phyloP scores from a whole-genome alignment of 192 early-diverging fungal species.

The Gaertneriomyces semiglobifer region DNA sequence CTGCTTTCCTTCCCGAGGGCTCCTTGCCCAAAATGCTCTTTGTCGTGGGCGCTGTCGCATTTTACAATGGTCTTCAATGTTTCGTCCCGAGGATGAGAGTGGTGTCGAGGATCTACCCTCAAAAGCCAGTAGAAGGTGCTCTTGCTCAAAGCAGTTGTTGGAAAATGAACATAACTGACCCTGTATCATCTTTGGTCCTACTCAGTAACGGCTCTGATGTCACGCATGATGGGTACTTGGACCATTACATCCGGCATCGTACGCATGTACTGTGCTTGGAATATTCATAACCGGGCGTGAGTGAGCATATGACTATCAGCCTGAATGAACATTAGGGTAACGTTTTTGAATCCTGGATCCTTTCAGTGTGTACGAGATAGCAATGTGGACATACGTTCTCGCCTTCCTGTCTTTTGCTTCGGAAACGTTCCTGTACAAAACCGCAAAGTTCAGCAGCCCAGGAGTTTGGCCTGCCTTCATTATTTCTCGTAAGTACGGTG shows the following conservation, averaged over 20 bases:
- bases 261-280: slow-evolving; percentile 81
- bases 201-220: slow-evolving; percentile 72
- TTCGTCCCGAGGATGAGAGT: slow-evolving; percentile 68
- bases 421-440: slow-evolving; percentile 50
- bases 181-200: neutral
- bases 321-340: neutral
- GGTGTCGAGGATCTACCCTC: slow-evolving; percentile 70
- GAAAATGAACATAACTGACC: no score
- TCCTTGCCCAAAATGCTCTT: slow-evolving; percentile 64
- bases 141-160: no score
- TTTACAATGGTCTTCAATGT: slow-evolving; percentile 85
- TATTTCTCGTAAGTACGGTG: slow-evolving; percentile 30
- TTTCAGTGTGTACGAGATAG: slow-evolving; percentile 39
- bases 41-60: slow-evolving; percentile 68
- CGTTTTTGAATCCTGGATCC: neutral
- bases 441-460: slow-evolving; percentile 39
- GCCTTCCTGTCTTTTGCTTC: slow-evolving; percentile 36
- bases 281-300: slow-evolving; percentile 69
- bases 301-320: slow-evolving; percentile 18
- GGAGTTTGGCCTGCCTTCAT: slow-evolving; percentile 40
- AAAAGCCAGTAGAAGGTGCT: slow-evolving; percentile 3
- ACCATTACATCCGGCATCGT: slow-evolving; percentile 77
- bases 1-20: slow-evolving; percentile 26
- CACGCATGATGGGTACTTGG: slow-evolving; percentile 86
- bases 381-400: slow-evolving; percentile 41